Conservation (phyloP, 768 basidiomycete genomes). For the Amanita exitialis region DNA sequence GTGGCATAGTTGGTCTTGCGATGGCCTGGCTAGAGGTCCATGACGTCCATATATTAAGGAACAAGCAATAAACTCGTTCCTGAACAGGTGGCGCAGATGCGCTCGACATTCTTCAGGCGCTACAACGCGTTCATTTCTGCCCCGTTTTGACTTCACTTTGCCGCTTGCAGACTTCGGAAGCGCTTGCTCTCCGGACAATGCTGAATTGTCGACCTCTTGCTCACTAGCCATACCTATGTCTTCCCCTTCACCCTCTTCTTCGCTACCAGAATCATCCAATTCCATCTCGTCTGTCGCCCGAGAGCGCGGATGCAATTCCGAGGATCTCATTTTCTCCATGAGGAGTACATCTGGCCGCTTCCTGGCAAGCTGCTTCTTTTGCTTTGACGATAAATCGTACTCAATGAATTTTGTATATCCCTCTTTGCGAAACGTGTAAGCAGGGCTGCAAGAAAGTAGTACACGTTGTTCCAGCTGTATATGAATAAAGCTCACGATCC, state of each 20-base stretch:
- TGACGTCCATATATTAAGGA: constrained; percentile 88
- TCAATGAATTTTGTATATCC: constrained; percentile 92
- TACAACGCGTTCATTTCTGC: constrained; percentile 85
- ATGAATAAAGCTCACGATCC: constrained; percentile 51
- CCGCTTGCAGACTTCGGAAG: constrained; percentile 70
- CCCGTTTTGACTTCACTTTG: constrained; percentile 62
- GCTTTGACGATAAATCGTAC: constrained; percentile 76
- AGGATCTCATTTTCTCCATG: constrained; percentile 29
- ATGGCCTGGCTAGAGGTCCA: constrained; percentile 66
- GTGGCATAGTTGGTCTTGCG: constrained; percentile 47
- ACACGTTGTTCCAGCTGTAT: constrained; percentile 5
- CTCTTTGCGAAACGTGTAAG: constrained; percentile 89
- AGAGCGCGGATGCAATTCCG: constrained; percentile 12
- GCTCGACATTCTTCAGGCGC: constrained; percentile 89
- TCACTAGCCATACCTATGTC: constrained; percentile 29
- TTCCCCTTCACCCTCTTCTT: constrained; percentile 36
- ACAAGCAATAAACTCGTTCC: constrained; percentile 74
- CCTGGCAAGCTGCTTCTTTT: constrained; percentile 51
- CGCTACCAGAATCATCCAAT: constrained; percentile 38
- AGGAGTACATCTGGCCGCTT: constrained; percentile 73
- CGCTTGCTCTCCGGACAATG: constrained; percentile 16
- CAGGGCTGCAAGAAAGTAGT: constrained; percentile 33
- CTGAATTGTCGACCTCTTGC: constrained; percentile 32
- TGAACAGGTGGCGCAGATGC: constrained; percentile 83
- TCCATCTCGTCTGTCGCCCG: constrained; percentile 31